These are phyloP conservation scores for Kokia cookei DNA, from an alignment of 441 rosid genomes.

Conservation along the genomic window DNA sequence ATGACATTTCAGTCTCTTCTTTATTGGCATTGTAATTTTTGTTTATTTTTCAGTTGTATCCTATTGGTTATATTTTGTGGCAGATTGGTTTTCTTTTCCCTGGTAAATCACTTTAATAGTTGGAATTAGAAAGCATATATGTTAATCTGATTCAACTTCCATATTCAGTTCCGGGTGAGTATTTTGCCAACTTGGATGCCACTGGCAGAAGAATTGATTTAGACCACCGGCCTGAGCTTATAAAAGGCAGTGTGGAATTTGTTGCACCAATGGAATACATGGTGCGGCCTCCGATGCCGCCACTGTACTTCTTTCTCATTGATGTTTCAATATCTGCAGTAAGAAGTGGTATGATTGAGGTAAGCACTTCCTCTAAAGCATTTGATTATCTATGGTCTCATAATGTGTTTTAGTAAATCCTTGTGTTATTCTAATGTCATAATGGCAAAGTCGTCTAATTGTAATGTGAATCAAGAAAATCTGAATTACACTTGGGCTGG, in stretches of 20 bases:
- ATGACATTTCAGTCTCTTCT: too few relatives aligned
- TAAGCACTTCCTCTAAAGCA: slow-evolving; percentile 32
- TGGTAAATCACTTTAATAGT: neutral
- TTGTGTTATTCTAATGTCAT: neutral
- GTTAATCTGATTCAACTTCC: slow-evolving; percentile 1
- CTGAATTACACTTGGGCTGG: neutral
- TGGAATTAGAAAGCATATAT: neutral
- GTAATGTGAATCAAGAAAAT: neutral
- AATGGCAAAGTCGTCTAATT: neutral
- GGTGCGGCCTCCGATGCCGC: slow-evolving; percentile 99
- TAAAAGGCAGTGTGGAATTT: slow-evolving; percentile 89
- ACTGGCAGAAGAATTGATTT: slow-evolving; percentile 87
- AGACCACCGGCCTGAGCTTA: slow-evolving; percentile 96
- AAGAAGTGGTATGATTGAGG: slow-evolving; percentile 98
- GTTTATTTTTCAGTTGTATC: neutral
- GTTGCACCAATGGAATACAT: slow-evolving; percentile 98
- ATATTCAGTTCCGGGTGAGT: slow-evolving; percentile 87
- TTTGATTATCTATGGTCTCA: slow-evolving; percentile 4
- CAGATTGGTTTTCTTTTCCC: neutral
- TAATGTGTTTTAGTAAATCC: slow-evolving; percentile 3
- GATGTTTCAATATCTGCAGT: slow-evolving; percentile 87
- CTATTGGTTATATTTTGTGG: neutral
- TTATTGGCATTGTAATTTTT: neutral
- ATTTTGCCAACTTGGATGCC: slow-evolving; percentile 92
- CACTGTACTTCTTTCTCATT: slow-evolving; percentile 89